Percentiles rank a stretch among this genome's conserved stretches.
phyloP scores from a whole-genome alignment of 2,329 filamentous ascomycete genomes.

The Aurifilum marmelostoma region DNA sequence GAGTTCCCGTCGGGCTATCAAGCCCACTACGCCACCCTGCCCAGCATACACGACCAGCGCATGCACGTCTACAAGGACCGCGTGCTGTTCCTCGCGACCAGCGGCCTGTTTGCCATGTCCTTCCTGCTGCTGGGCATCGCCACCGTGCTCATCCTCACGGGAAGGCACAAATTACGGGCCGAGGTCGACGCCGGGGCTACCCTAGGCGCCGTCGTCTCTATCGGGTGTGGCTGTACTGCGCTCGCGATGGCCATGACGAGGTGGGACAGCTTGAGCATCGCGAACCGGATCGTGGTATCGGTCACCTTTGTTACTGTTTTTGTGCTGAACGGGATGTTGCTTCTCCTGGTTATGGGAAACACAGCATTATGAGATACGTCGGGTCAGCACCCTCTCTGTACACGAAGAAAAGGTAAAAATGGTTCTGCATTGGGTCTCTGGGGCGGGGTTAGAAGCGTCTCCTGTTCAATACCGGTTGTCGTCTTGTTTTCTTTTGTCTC shows the following conservation, averaged over 20 bases:
- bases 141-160: slow-evolving; percentile 67
- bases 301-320: slow-evolving; percentile 50
- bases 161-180: slow-evolving; percentile 66
- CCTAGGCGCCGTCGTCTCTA: slow-evolving; percentile 67
- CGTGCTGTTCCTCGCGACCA: slow-evolving; percentile 57
- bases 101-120: slow-evolving; percentile 60
- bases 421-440: not conserved
- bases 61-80: slow-evolving; percentile 55
- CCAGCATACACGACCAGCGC: slow-evolving; percentile 55
- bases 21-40: slow-evolving; percentile 56
- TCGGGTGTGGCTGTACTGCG: slow-evolving; percentile 65
- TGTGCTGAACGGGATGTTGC: slow-evolving; percentile 53
- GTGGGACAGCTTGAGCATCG: slow-evolving; percentile 46
- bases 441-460: not conserved
- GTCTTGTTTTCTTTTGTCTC: not conserved
- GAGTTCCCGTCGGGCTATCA: slow-evolving; percentile 57
- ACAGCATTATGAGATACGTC: slow-evolving; percentile 28
- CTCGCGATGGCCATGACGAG: slow-evolving; percentile 62
- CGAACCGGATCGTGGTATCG: slow-evolving; percentile 49
- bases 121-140: slow-evolving; percentile 68
- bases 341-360: slow-evolving; percentile 54
- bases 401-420: not conserved
- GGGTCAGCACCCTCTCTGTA: not conserved
- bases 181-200: slow-evolving; percentile 76
- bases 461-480: not conserved